Evolutionary conservation across 306 rosid genomes (phyloP), one percentile per base, ranked within the genome.

Genomic region (Alnus rubra): DNA sequence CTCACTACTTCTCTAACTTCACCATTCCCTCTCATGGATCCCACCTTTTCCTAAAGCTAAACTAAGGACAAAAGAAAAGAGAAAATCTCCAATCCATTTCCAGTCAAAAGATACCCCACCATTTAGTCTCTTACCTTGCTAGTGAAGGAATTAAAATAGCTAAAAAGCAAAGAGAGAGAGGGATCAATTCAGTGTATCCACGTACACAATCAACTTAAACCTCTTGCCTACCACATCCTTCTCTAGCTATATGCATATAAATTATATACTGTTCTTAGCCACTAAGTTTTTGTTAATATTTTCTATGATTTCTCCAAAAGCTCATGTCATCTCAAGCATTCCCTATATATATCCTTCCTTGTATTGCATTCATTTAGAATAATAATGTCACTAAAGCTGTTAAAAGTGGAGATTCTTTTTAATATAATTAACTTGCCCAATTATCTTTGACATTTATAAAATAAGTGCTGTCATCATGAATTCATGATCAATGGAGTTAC

Each of bases 41-140:
- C 86, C 74, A 76, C 84, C 80, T 84, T 82, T 74, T 69, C 52
- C 69, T 69, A 86, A 86, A 88, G 90, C 68, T 42, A 84, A 42
- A 64, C 45, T 55, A 51, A 62, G 85, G 87, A 76, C 84, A 81
- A 82, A 14, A 53, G 37, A 76, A 84, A 78, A 88, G 83, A 15
- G 76, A 10, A 51, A 49, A 62, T 81, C 30, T 63, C 79, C 82
- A 45, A 84, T 80, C 82, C 82, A 68, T 59, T 68, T 76, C 60
- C 78, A 71, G 88, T 81, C 71, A 78, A 82, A 81, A 85, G 86
- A 75, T 82, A 75, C 76, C 60, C 33, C 39, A 23, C 49, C 84
- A 54, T 74, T 75, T 83, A 70, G 69, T 60, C 70, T 74, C 73
- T 76, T 82, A 14, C 44, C 91, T 82, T 90, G 74, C 81, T 76